These are phyloP conservation scores for Aspergillus tanneri DNA, from an alignment of 2,329 filamentous ascomycete species.

Conservation along the genomic window DNA sequence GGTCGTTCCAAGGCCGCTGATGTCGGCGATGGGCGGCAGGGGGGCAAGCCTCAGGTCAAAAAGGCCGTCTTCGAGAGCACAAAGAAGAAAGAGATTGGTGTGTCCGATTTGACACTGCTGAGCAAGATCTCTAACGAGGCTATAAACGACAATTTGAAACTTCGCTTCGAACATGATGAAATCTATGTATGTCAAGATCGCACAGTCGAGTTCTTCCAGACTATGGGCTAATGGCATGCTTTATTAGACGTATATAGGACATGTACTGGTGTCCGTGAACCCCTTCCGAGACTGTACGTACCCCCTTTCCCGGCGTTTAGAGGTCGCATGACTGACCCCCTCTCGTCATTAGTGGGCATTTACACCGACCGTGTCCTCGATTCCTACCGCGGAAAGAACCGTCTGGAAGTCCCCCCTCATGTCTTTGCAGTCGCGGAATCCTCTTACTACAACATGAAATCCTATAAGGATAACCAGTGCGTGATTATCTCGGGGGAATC, in stretches of 20 bases:
- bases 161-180: conserved; percentile 93
- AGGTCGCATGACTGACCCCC: conserved; percentile 28
- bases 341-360: conserved; percentile 68
- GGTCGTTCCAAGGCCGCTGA: conserved; percentile 46
- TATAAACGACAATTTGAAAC: conserved; percentile 98
- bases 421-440: conserved; percentile 97
- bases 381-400: conserved; percentile 94
- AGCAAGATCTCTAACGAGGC: conserved; percentile 99
- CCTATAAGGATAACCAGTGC: conserved; percentile 97
- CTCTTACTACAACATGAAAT: conserved; percentile 99
- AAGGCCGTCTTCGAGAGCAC: conserved; percentile 94
- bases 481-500: conserved; percentile 99
- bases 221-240: conserved; percentile 15
- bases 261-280: conserved; percentile 98
- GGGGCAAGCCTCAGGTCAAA: conserved; percentile 70
- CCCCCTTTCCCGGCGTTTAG: neutral
- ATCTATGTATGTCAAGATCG: conserved; percentile 68
- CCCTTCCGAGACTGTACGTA: conserved; percentile 81
- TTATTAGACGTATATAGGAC: conserved; percentile 86
- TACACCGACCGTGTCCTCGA: conserved; percentile 94
- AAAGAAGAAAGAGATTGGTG: conserved; percentile 99
- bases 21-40: conserved; percentile 45
- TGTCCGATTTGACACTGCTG: conserved; percentile 93
- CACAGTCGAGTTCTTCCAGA: conserved; percentile 16
- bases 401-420: conserved; percentile 87